Base-by-base conservation (phyloP, 1,284 basidiomycete species). In the Thelephora terrestris region DNA sequence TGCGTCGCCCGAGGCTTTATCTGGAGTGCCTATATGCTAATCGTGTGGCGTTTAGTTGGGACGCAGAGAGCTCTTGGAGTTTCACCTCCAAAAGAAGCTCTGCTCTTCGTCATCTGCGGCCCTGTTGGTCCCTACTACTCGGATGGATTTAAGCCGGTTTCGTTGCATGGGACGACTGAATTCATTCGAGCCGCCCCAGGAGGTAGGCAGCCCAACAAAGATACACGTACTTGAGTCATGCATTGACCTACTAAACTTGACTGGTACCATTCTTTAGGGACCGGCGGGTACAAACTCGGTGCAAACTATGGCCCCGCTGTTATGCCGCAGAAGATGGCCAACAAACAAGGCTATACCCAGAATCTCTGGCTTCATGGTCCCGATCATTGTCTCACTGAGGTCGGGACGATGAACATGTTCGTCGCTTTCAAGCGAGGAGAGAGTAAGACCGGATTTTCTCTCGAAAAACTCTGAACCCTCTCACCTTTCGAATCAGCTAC, bases 401-500 rank as follows among this genome's bases (percentile, higher is more conserved):
- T 91, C 29, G 94, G 94, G 25, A 94, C 92, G 1, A 98, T 99
- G 96, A 99, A 99, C 69, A 70, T 95, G 60, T 96, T 98, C 54
- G 78, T 91, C 39, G 92, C 85, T 0, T 79, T 98, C 64, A 79
- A 80, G 62, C 76, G 76, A 24, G 72, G 78, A 9, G 79, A 92
- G 57, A 91, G 89, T n/a, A 52, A 57, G 35, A 69, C 83, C 81
- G 55, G 57, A 75, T 67, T 18, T 24, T 5, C 39, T 16, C 18
- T 45, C 49, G 27, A 47, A 39, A n/a, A 21, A 42, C 39, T 37
- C 23, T 27, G 25, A 21, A 29, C 35, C 37, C 3, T 23, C 20
- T 34, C 5, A n/a, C 44, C 32, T 44, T 32, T 46, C 12, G 12
- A 32, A 32, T 17, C 52, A 85, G 83, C 69, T 10, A 67, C 74